A percentile compares a stretch with the other conserved stretches of the same genome.
Conservation (phyloP, 768 basidiomycete species). For the Lactarius sp. region DNA sequence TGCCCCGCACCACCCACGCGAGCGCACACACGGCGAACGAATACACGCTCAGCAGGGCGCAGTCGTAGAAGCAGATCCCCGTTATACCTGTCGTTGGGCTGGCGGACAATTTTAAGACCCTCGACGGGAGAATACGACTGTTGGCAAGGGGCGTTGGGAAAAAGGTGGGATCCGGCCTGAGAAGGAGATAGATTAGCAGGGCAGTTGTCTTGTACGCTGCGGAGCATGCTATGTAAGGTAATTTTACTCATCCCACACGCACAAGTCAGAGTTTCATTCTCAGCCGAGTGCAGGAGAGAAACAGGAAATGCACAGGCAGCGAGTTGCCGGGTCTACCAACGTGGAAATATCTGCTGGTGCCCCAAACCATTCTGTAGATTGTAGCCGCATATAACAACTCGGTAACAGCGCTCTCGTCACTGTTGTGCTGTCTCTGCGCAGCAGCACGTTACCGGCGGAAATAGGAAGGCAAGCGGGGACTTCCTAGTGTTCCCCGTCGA, state of each 20-base stretch:
- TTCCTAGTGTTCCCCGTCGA: constrained; percentile 70
- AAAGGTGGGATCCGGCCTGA: constrained; percentile 57
- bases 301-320: constrained; percentile 42
- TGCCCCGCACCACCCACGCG: constrained; percentile 52
- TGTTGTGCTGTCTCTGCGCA: constrained; percentile 11
- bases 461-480: constrained; percentile 72
- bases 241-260: constrained; percentile 57
- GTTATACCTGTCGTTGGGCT: background rate
- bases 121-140: constrained; percentile 35
- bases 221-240: constrained; percentile 86
- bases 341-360: constrained; percentile 32
- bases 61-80: constrained; percentile 20
- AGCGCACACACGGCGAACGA: constrained; percentile 49
- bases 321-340: constrained; percentile 44
- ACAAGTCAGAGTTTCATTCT: too few relatives aligned
- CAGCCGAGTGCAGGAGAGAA: background rate
- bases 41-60: constrained; percentile 59
- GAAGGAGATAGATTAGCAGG: constrained; percentile 69
- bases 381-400: constrained; percentile 66
- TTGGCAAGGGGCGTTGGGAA: constrained; percentile 42
- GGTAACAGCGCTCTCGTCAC: constrained; percentile 38
- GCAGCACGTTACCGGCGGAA: constrained; percentile 50
- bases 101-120: constrained; percentile 32
- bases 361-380: constrained; percentile 70
- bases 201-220: constrained; percentile 85